A percentile compares a stretch with the other conserved stretches of the same genome.
Conservation (phyloP, 306 rosid species). For the Pachyrhizus erosus region DNA sequence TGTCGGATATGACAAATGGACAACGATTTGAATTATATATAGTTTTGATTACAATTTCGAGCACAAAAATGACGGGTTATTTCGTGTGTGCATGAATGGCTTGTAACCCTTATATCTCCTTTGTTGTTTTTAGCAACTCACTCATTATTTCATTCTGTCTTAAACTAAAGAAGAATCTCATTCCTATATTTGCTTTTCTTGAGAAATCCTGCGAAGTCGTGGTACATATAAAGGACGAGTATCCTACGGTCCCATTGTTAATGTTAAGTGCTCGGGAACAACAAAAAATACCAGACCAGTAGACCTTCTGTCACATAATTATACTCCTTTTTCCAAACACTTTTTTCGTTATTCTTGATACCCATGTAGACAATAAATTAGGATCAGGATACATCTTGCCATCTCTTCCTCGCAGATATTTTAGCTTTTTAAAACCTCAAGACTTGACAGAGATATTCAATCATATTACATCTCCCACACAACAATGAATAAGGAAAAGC, state of each 20-base stretch:
- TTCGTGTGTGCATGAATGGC: conserved; percentile 47
- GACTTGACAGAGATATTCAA: neutral
- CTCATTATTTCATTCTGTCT: neutral
- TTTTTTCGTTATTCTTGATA: neutral
- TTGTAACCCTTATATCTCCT: conserved; percentile 39
- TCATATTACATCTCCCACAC: neutral
- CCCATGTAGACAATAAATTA: neutral
- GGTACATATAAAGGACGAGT: conserved; percentile 29
- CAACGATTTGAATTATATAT: conserved; percentile 23
- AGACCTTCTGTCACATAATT: neutral
- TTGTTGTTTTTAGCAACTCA: neutral
- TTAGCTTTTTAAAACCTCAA: neutral
- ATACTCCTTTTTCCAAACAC: neutral
- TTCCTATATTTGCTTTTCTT: neutral
- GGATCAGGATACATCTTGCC: too few relatives aligned
- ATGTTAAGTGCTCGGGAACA: neutral
- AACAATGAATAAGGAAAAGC: neutral
- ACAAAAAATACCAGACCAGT: neutral
- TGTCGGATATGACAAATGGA: conserved; percentile 28
- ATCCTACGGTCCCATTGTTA: conserved; percentile 4
- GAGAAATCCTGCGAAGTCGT: neutral
- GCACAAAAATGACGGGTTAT: conserved; percentile 13
- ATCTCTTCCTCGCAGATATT: neutral
- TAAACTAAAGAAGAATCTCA: neutral
- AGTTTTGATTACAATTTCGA: conserved; percentile 22